Base-by-base conservation (phyloP, 805 yeast species). In the Jamesozyma rosinii region DNA sequence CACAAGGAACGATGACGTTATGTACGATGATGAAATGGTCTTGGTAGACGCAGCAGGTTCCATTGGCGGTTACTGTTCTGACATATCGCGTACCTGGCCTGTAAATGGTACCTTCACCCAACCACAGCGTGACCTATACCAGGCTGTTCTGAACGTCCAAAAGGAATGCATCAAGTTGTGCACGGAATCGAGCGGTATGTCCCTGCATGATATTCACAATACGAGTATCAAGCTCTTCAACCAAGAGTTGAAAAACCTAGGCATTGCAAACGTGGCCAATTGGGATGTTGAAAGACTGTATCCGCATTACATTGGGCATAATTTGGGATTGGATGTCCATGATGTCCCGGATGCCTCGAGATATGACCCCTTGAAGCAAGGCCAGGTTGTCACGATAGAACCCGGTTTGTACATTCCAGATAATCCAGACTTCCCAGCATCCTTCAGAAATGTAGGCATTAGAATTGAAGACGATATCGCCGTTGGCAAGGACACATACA, bases 11-110 rank as follows among this genome's bases (percentile, higher is more conserved):
- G 95, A 92, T 62, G 95, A 86, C 57, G 63, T 83, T 11, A 71
- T 92, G 48, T 74, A 75, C 44, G 73, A 75, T 35, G 87, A 80
- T 49, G 97, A 90, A 49, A 66, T 85, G 70, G 95, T 88, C 6
- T 75, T 92, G 24, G 88, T 92, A 3, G 99, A 92, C 63, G 97
- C 97, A 3, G 94, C 95, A 1, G 99, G 97, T 4, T 75, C 83
- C 40, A 61, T 82, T 35, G 98, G 97, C 34, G 97, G 97, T 1
- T 92, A 92, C 63, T 81, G 95, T 57, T 81, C 97, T 1, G 99
- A 92, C 63, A 92, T 92, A 37, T 89, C 97, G 2, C 74, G 99
- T 49, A 83, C 97, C 0, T 92, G 97, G 97, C 98, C 98, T 4
- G 81, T 79, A 38, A 74, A 74, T 32, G 86, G 94, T 2, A 67